Conservation (phyloP, 176 grass and related monocot genomes). For the Pontederia crassipes region DNA sequence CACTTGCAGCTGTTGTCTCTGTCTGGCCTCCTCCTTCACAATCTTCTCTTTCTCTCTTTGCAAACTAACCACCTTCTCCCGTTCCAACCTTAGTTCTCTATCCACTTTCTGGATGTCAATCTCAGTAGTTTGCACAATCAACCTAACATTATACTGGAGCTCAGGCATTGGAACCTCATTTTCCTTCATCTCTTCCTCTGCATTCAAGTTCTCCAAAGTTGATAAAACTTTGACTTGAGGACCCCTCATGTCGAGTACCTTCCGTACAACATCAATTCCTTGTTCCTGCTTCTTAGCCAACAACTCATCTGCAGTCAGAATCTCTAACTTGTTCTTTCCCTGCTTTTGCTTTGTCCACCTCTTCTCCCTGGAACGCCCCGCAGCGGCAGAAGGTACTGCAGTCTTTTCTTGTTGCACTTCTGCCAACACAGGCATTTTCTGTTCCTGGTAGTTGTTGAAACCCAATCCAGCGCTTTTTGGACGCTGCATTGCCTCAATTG, state of each 20-base stretch:
- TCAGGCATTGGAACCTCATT: slow-evolving; percentile 72
- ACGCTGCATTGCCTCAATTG: slow-evolving; percentile 32
- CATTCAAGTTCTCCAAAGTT: slow-evolving; percentile 52
- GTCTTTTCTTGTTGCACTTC: slow-evolving; percentile 21
- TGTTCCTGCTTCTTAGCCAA: slow-evolving; percentile 66
- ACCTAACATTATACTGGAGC: slow-evolving; percentile 65
- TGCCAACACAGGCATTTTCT: slow-evolving; percentile 27
- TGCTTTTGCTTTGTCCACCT: slow-evolving; percentile 52
- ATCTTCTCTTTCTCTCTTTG: slow-evolving; percentile 57
- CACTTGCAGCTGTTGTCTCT: slow-evolving; percentile 45
- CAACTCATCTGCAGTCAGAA: slow-evolving; percentile 56
- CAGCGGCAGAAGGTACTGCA: background rate
- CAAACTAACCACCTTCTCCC: slow-evolving; percentile 53
- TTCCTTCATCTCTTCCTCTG: slow-evolving; percentile 45
- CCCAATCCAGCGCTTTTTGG: slow-evolving; percentile 67
- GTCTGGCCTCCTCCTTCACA: slow-evolving; percentile 40
- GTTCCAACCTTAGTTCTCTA: slow-evolving; percentile 39
- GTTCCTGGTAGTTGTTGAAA: slow-evolving; percentile 64
- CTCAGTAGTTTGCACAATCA: slow-evolving; percentile 55
- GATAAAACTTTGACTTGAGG: slow-evolving; percentile 54
- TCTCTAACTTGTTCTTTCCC: slow-evolving; percentile 25
- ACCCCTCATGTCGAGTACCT: slow-evolving; percentile 76
- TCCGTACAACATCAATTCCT: slow-evolving; percentile 35
- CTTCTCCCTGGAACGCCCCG: slow-evolving; percentile 31
- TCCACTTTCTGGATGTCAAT: slow-evolving; percentile 64